Conservation (phyloP, 306 rosid genomes). For the Citrullus colocynthis region DNA sequence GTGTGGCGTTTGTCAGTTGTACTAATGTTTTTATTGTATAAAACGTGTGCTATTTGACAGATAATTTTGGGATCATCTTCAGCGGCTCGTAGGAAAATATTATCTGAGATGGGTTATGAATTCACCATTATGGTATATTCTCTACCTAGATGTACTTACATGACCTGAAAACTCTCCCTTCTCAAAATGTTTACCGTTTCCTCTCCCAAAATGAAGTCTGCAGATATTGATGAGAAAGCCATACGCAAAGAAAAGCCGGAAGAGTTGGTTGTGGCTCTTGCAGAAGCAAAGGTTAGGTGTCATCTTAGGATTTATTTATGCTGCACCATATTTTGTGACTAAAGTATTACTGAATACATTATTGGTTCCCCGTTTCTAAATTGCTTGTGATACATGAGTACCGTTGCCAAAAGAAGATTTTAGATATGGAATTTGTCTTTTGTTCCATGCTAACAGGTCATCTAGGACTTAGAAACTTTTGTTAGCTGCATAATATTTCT, state of each 20-base stretch:
- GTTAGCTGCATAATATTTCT: background rate
- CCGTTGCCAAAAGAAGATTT: background rate
- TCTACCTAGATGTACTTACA: background rate
- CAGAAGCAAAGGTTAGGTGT: slow-evolving; percentile 71
- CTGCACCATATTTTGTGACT: slow-evolving; percentile 1
- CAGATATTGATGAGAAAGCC: slow-evolving; percentile 87
- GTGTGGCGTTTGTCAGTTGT: background rate
- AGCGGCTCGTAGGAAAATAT: slow-evolving; percentile 12
- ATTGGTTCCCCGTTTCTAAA: background rate
- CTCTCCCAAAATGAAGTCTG: slow-evolving; percentile 34
- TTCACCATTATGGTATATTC: slow-evolving; percentile 15
- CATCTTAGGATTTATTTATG: background rate
- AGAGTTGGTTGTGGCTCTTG: slow-evolving; percentile 82
- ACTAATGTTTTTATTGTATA: background rate
- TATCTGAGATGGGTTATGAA: slow-evolving; percentile 17
- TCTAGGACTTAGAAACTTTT: background rate
- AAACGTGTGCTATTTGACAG: slow-evolving; percentile 1
- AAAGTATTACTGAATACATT: background rate
- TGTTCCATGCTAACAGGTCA: background rate
- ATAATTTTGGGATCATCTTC: slow-evolving; percentile 18
- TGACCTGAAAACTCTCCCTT: background rate
- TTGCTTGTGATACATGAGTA: background rate
- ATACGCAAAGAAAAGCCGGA: slow-evolving; percentile 77
- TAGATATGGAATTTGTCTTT: background rate
- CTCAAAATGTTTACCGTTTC: background rate